Evolutionary conservation across 192 early-diverging fungal species (phyloP), one percentile per base, ranked within the genome.

Genomic region (Entomortierella lignicola): DNA sequence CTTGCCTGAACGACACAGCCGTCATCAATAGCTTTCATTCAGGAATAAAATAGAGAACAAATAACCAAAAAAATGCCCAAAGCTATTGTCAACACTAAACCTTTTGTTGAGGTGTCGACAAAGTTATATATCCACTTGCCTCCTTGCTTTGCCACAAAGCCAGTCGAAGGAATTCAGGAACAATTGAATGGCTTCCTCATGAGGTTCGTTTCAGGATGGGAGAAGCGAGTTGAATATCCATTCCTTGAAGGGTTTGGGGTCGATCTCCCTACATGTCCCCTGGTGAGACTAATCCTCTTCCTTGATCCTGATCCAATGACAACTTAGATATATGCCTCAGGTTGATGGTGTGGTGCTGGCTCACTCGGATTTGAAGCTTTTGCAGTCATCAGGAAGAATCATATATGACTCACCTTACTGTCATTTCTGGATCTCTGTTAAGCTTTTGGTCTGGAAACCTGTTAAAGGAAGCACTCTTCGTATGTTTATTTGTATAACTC

Each of bases 341-440:
- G 85, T 97, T 6, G 91, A 93, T 58, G 95, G 96, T 42, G 91
- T 99, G 37, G 90, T 97, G 7, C 74, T 99, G 8, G 81, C 92
- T 0, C 97, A 95, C 80, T 86, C 89, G 2, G 87, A 95, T 58
- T 82, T 95, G 42, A 80, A 89, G 54, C 54, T 89, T 1, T 72
- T 88, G 34, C 80, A 84, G 58, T 71, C 88, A 23, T 80, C 87
- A 4, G 95, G 90, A 54, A 86, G 84, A 3, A 84, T 99, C 44
- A 79, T 94, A 44, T 86, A 89, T 64, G 97, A 99, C 71, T 93
- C 90, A 25, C 96, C 96, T 8, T 96, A 88, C 73, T 84, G 84
- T 21, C 92, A 96, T 77, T 92, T 97, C 66, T 85, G 91, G 54
- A 85, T 97, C 27, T 69, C 80, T 12, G 91, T 85, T 4, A 86